A percentile compares a stretch with the other conserved stretches of the same genome.
Conservation (phyloP, 139 green algal genomes). For the Picochlorum sp. region DNA sequence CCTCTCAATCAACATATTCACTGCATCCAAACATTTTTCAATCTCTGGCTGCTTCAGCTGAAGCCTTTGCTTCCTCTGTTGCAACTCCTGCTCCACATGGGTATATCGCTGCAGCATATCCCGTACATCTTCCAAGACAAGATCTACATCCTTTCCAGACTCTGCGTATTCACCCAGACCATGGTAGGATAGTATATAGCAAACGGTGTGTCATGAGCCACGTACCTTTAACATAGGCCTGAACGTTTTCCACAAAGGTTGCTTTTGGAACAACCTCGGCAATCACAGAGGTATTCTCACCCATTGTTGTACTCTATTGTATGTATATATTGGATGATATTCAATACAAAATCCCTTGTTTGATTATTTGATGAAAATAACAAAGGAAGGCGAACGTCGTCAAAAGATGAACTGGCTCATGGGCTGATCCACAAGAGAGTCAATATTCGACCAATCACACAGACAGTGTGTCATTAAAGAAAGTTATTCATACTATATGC, state of each 20-base stretch:
- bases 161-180: too few relatives aligned
- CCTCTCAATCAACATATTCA: slow-evolving; percentile 31
- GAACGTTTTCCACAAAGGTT: slow-evolving; percentile 48
- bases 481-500: too few relatives aligned
- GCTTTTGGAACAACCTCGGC: slow-evolving; percentile 26
- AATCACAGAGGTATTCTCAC: slow-evolving; percentile 7
- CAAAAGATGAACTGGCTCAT: too few relatives aligned
- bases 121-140: slow-evolving; percentile 36
- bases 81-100: slow-evolving; percentile 35
- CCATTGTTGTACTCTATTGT: too few relatives aligned
- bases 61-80: slow-evolving; percentile 31
- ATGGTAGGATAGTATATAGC: too few relatives aligned
- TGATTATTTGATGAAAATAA: too few relatives aligned
- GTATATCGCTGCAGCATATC: slow-evolving; percentile 35
- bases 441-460: too few relatives aligned
- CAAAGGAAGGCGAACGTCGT: too few relatives aligned
- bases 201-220: not conserved
- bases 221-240: slow-evolving; percentile 29
- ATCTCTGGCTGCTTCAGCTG: slow-evolving; percentile 47
- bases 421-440: too few relatives aligned
- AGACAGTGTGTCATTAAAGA: too few relatives aligned
- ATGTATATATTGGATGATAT: too few relatives aligned
- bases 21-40: slow-evolving; percentile 35
- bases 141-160: slow-evolving; percentile 27
- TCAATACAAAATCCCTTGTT: too few relatives aligned